Conservation (phyloP, 768 basidiomycete genomes). For the Floccularia luteovirens region DNA sequence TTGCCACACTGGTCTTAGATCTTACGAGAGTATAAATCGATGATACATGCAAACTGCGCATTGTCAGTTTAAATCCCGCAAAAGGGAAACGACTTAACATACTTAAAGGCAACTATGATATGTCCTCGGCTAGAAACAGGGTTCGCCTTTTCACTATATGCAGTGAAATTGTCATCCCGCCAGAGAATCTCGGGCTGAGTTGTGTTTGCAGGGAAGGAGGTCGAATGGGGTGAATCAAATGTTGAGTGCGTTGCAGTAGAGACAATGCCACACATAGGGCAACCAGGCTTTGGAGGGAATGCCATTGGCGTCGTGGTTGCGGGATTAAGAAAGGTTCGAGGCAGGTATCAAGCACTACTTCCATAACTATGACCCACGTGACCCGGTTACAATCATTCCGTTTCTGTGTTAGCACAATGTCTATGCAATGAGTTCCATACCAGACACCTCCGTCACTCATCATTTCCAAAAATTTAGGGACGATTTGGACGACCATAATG, state of each 20-base stretch:
- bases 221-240: slow-evolving; percentile 34
- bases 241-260: slow-evolving; percentile 40
- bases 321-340: slow-evolving; percentile 2
- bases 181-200: slow-evolving; percentile 57
- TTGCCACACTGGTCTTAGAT: slow-evolving; percentile 7
- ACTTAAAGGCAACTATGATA: slow-evolving; percentile 74
- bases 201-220: slow-evolving; percentile 36
- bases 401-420: too few relatives aligned
- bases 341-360: not conserved
- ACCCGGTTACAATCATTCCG: too few relatives aligned
- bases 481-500: slow-evolving; percentile 78
- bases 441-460: slow-evolving; percentile 13
- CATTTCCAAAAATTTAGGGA: slow-evolving; percentile 58
- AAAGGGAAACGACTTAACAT: slow-evolving; percentile 15
- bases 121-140: slow-evolving; percentile 72
- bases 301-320: slow-evolving; percentile 25
- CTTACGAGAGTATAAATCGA: slow-evolving; percentile 69
- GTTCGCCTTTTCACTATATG: slow-evolving; percentile 60
- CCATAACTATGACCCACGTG: not conserved
- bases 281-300: slow-evolving; percentile 60
- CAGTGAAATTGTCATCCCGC: slow-evolving; percentile 73
- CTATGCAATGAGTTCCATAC: not conserved
- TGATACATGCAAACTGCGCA: slow-evolving; percentile 62
- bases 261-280: slow-evolving; percentile 73
- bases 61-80: slow-evolving; percentile 1